Conservation (phyloP, 2,329 filamentous ascomycete genomes). For the Thyridium curvatum region DNA sequence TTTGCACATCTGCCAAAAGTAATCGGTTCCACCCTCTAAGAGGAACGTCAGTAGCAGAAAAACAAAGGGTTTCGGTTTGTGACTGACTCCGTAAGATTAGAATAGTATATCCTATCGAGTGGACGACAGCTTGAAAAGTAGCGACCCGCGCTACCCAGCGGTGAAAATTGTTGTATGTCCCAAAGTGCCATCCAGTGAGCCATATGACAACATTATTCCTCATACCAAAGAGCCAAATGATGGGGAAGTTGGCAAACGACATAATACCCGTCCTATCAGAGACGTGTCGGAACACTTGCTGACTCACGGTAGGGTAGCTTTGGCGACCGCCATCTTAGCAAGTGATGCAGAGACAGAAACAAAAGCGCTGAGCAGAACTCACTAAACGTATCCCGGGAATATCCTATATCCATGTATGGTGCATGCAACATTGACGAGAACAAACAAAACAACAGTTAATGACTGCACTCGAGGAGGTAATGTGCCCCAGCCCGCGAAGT, state of each 20-base stretch:
- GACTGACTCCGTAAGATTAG: slow-evolving; percentile 22
- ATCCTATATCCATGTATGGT: slow-evolving; percentile 29
- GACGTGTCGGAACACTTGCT: slow-evolving; percentile 32
- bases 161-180: slow-evolving; percentile 60
- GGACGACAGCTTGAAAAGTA: slow-evolving; percentile 53
- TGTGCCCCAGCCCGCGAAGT: slow-evolving; percentile 33
- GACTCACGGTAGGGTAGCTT: slow-evolving; percentile 31
- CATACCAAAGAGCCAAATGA: slow-evolving; percentile 61
- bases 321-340: slow-evolving; percentile 5
- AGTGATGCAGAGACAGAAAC: not conserved
- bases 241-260: slow-evolving; percentile 55
- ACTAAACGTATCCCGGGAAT: slow-evolving; percentile 33
- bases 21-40: slow-evolving; percentile 17
- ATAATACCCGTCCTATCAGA: slow-evolving; percentile 60
- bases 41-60: too few relatives aligned
- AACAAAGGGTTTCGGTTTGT: slow-evolving; percentile 1
- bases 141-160: slow-evolving; percentile 57
- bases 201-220: slow-evolving; percentile 56
- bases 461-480: slow-evolving; percentile 35
- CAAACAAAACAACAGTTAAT: slow-evolving; percentile 28
- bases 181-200: slow-evolving; percentile 48
- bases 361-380: slow-evolving; percentile 7
- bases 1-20: not conserved
- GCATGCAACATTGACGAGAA: slow-evolving; percentile 28
- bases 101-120: slow-evolving; percentile 52